Evolutionary conservation across 768 basidiomycete genomes (phyloP).

Genomic region (Clavaria fumosa): DNA sequence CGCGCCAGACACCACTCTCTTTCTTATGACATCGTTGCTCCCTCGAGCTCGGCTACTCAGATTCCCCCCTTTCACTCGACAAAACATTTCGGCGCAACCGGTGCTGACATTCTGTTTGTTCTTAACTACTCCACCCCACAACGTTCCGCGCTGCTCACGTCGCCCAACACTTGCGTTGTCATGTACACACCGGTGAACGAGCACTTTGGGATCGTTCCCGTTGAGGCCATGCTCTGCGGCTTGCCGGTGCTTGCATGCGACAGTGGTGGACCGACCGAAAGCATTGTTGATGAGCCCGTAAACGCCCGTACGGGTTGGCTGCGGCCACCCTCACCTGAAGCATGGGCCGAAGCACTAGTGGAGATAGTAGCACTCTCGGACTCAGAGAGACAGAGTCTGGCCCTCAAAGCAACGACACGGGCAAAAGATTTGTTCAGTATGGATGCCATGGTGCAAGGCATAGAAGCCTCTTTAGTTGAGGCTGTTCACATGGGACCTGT

Average conservation of each 20-base stretch:
- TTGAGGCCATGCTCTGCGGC: conserved; percentile 89
- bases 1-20: conserved; percentile 39
- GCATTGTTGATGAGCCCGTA: conserved; percentile 28
- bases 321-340: conserved; percentile 36
- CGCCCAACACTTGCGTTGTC: conserved; percentile 50
- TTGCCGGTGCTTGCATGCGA: conserved; percentile 80
- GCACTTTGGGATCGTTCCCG: conserved; percentile 93
- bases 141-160: conserved; percentile 63
- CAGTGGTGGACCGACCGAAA: conserved; percentile 85
- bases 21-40: conserved; percentile 40
- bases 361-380: conserved; percentile 36
- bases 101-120: conserved; percentile 69
- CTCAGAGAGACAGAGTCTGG: conserved; percentile 32
- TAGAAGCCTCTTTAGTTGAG: conserved; percentile 40
- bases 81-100: too few relatives aligned
- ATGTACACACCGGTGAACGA: conserved; percentile 93
- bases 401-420: conserved; percentile 38
- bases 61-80: conserved; percentile 29
- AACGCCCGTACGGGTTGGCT: conserved; percentile 66
- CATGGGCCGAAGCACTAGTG: conserved; percentile 57
- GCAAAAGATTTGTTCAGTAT: conserved; percentile 59
- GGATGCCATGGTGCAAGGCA: conserved; percentile 49
- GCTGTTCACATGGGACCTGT: conserved; percentile 40
- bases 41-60: conserved; percentile 23
- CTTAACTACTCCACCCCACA: conserved; percentile 82